These are phyloP conservation scores for Paraurostyla sp. DNA, from an alignment of 73 alveolate species.

Conservation along the genomic window DNA sequence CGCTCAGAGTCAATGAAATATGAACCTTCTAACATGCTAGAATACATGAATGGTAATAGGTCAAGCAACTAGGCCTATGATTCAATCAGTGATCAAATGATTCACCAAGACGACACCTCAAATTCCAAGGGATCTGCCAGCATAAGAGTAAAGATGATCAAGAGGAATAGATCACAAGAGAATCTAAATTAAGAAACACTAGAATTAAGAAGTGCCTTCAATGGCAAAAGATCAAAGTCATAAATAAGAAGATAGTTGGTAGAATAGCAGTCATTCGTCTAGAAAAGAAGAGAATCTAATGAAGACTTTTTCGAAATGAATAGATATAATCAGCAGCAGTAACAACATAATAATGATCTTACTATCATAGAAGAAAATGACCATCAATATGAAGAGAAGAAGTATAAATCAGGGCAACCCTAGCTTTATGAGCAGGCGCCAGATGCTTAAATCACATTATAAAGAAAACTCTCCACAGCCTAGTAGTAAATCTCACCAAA, in stretches of 20 bases:
- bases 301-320: too few relatives aligned
- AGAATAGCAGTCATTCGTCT: too few relatives aligned
- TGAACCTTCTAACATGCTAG: constrained; percentile 23
- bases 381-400: neutral
- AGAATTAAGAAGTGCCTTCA: neutral
- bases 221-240: too few relatives aligned
- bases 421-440: constrained; percentile 36
- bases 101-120: neutral
- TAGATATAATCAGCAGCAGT: neutral
- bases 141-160: neutral
- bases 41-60: neutral
- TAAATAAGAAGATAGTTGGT: too few relatives aligned
- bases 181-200: neutral
- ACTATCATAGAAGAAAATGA: neutral
- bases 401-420: constrained; percentile 17
- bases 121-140: neutral
- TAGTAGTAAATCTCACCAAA: neutral
- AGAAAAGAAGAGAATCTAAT: too few relatives aligned
- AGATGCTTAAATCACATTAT: neutral
- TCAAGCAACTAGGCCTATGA: neutral
- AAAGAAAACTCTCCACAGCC: neutral
- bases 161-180: neutral
- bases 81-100: neutral
- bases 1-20: constrained; percentile 32
- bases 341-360: neutral